Evolutionary conservation across 2,329 filamentous ascomycete species (phyloP).

Genomic region (Paraconiothyrium sp.): DNA sequence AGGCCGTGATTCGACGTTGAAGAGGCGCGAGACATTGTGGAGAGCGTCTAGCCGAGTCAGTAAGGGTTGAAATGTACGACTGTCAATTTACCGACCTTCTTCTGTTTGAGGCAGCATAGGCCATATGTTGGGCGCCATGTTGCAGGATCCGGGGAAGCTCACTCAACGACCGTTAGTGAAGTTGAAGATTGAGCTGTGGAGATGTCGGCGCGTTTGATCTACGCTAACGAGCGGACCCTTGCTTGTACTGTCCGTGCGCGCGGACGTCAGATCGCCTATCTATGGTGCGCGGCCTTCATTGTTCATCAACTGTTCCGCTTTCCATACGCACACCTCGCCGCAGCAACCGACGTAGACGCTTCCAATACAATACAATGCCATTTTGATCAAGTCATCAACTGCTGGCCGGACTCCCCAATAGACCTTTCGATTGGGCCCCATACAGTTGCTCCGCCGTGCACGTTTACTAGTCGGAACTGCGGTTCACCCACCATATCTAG

Average conservation of each 20-base stretch:
- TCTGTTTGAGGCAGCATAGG: conserved; percentile 77
- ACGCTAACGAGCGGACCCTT: not conserved
- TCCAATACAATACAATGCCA: not conserved
- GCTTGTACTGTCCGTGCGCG: not conserved
- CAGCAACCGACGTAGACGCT: not conserved
- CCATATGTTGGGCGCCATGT: conserved; percentile 64
- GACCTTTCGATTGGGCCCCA: not conserved
- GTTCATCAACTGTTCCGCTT: not conserved
- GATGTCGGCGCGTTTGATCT: not conserved
- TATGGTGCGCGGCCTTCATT: not conserved
- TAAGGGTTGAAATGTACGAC: conserved; percentile 4
- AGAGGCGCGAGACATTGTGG: conserved; percentile 80
- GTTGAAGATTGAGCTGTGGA: not conserved
- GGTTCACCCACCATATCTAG: not conserved
- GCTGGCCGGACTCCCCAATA: not conserved
- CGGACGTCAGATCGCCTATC: conserved; percentile 3
- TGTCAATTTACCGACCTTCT: conserved; percentile 58
- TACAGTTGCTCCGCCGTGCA: not conserved
- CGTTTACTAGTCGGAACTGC: not conserved
- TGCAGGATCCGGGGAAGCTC: not conserved
- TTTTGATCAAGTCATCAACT: not conserved
- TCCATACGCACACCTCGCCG: not conserved
- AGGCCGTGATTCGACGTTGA: conserved; percentile 90
- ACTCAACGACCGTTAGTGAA: not conserved
- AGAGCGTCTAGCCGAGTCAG: conserved; percentile 70